Base-by-base conservation (phyloP, 176 grass and related monocot species). In the Oryza meyeriana region DNA sequence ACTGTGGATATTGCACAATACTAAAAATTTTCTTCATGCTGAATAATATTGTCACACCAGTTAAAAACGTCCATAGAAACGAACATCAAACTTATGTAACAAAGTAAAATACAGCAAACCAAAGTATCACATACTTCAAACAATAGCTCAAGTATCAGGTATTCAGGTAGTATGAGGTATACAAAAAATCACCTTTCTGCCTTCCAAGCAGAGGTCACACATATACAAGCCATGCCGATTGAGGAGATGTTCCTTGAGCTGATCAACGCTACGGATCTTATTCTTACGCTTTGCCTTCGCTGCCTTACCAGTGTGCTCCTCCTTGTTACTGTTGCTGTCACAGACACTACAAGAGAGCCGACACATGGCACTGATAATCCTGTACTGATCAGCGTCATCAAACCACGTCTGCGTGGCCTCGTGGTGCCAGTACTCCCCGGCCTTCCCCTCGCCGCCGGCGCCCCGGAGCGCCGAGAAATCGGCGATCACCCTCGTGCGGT, bases 201-300 rank as follows among this genome's bases (percentile, higher is more conserved):
- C 92, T 78, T 94, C 89, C 44, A 94, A 72, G 82, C 92, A 94
- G 65, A 94, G 89, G 66, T 83, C 86, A 31, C 92, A 94, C 89
- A 91, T 94, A 57, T 87, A 74, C 84, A 94, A 76, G 17, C 71
- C 71, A 87, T 94, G 92, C 41, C 91, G 86, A 79, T 85, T 35
- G 57, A 79, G 89, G 29, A 94, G 72, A 89, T 94, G 92, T 0
- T 66, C 89, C 82, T 94, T 94, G 34, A 94, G 76, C 69, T 94
- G 92, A 61, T 87, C 92, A 41, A 94, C 89, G 77, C 76, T 94
- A 34, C 81, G 80, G 77, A 91, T 87, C 77, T 59, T 87, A 13
- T 30, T 87, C 77, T 84, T 90, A 20, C 84, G 80, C 71, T 86
- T 94, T 10, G 71, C 74, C 31, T 79, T 62, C 40, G 85, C 79